Percentiles rank a stretch among this genome's conserved stretches.
These are phyloP conservation scores for Butyriboletus appendiculatus DNA, from an alignment of 1,284 basidiomycete genomes.

Conservation along the genomic window DNA sequence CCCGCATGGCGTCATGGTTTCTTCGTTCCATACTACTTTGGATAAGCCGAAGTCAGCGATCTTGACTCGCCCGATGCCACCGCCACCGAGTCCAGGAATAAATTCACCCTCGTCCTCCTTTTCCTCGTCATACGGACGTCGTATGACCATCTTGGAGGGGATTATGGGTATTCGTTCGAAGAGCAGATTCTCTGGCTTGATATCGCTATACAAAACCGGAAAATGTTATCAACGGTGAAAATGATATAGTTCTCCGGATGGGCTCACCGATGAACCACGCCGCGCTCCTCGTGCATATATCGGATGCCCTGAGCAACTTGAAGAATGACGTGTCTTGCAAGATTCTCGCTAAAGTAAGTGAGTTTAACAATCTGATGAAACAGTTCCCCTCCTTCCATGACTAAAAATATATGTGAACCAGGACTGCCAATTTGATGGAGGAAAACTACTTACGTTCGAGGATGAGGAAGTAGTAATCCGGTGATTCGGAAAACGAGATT, in stretches of 20 bases:
- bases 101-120: conserved; percentile 99
- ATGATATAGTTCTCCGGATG: not conserved
- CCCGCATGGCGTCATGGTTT: conserved; percentile 99
- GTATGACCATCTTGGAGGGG: conserved; percentile 77
- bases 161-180: conserved; percentile 95
- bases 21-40: conserved; percentile 99
- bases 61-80: conserved; percentile 97
- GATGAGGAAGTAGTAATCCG: conserved; percentile 93
- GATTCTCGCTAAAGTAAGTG: conserved; percentile 97
- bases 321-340: conserved; percentile 94
- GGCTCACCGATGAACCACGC: conserved; percentile 85
- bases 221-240: not conserved
- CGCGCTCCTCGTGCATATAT: conserved; percentile 96
- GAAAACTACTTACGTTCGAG: conserved; percentile 72
- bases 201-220: conserved; percentile 53
- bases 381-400: conserved; percentile 97
- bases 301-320: conserved; percentile 97
- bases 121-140: conserved; percentile 95
- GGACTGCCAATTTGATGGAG: conserved; percentile 1
- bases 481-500: conserved; percentile 86
- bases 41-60: conserved; percentile 99
- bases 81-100: conserved; percentile 87
- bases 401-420: conserved; percentile 41
- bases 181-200: conserved; percentile 98
- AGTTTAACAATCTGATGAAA: conserved; percentile 99